Evolutionary conservation across 1,284 basidiomycete species (phyloP).

Genomic region (Sanguinoderma infundibulare): DNA sequence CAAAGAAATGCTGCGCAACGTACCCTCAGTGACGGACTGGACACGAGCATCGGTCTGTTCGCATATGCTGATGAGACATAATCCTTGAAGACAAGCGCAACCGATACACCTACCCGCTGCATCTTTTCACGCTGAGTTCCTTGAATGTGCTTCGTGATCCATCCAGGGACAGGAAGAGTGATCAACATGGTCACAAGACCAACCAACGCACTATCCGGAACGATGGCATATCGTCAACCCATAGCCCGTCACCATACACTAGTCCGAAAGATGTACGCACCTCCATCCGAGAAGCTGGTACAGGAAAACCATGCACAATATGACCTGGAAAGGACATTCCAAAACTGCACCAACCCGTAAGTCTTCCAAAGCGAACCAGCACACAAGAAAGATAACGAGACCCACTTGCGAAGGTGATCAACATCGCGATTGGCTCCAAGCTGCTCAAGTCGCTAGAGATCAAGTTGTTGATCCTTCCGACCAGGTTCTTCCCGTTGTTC

Average conservation of each 20-base stretch:
- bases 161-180: conserved; percentile 55
- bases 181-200: conserved; percentile 57
- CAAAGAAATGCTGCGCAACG: conserved; percentile 11
- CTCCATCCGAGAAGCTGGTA: conserved; percentile 52
- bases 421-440: conserved; percentile 5
- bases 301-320: conserved; percentile 46
- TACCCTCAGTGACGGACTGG: conserved; percentile 53
- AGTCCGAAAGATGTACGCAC: conserved; percentile 25
- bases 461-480: conserved; percentile 50
- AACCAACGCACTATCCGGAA: conserved; percentile 43
- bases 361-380: neutral
- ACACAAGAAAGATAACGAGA: neutral
- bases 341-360: neutral
- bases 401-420: conserved; percentile 7
- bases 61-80: conserved; percentile 22
- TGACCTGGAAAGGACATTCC: conserved; percentile 33
- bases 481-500: conserved; percentile 44
- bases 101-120: conserved; percentile 33
- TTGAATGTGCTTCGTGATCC: conserved; percentile 36
- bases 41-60: conserved; percentile 52
- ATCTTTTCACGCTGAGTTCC: conserved; percentile 37
- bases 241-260: neutral
- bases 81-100: conserved; percentile 19
- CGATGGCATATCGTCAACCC: neutral
- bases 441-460: conserved; percentile 19